These are phyloP conservation scores for Aspergillus tamarii DNA, from an alignment of 2,329 filamentous ascomycete species.

Conservation along the genomic window DNA sequence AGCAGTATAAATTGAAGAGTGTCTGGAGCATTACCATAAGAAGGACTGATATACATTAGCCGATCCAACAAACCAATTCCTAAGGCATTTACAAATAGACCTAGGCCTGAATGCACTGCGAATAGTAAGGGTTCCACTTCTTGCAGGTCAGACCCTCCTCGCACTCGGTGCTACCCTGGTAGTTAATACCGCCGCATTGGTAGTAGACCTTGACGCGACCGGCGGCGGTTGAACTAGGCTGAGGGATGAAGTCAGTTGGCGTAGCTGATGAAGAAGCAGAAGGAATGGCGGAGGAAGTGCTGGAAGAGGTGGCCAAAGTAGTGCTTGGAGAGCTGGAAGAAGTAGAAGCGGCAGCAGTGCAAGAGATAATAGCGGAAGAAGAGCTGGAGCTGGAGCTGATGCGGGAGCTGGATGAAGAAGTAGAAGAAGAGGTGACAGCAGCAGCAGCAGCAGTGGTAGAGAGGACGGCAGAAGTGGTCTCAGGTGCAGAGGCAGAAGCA, in stretches of 20 bases:
- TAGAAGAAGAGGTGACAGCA: neutral
- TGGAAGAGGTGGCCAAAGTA: neutral
- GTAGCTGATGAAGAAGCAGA: neutral
- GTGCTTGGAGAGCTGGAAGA: neutral
- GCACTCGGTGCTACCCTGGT: neutral
- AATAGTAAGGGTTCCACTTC: slow-evolving; percentile 1
- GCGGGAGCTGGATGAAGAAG: neutral
- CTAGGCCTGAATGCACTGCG: neutral
- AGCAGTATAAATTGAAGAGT: no score
- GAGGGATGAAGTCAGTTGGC: neutral
- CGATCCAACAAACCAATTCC: no score
- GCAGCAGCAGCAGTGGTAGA: neutral
- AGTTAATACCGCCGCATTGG: neutral
- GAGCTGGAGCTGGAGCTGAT: neutral
- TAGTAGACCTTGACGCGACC: neutral
- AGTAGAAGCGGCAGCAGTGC: neutral
- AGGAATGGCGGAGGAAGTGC: neutral
- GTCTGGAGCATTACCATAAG: no score
- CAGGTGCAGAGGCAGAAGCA: neutral
- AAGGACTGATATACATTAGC: no score
- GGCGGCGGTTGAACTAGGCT: neutral
- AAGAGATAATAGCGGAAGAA: neutral
- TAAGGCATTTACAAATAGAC: no score
- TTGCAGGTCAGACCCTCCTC: neutral
- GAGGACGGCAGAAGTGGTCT: neutral